Base-by-base conservation (phyloP, 176 grass and related monocot species). In the Aegilops speltoides region DNA sequence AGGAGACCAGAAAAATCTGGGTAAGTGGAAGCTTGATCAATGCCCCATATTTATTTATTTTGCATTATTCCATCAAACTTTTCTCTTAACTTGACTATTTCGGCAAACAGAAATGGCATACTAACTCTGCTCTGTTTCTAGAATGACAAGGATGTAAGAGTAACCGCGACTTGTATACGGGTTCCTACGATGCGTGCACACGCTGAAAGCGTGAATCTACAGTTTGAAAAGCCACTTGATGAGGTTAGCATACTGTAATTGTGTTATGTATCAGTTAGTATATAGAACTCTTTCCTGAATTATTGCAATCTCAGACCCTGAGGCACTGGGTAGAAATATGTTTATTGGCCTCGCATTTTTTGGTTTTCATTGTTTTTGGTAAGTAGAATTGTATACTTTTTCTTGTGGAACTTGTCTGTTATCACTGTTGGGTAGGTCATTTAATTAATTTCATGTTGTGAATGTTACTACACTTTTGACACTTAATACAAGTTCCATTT, bases 1-100 rank as follows among this genome's bases (percentile, higher is more conserved):
- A 96, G 79, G 97, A 98, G 77, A 98, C 92, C 67, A 85, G 66
- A 37, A 98, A 96, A 93, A 94, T 98, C 4, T 98, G 97, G 97
- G 97, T 96, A 90, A 86, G 76, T 86, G 1, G 41, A 75, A 77
- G 6, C 33, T 8, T 71, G 64, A 70, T 68, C 19, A 80, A 54
- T 43, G 26, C 52, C 62, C 48, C 17, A 10, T 41, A 34, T 75
- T 34, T 34, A 34, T 34, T 34, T 34, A 34, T 34, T 33, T 80
- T 80, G 67, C 22, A 80, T 74, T 79, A 37, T 9, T 37, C 4
- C 23, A 25, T 26, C 11, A 76, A 87, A 52, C 19, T 75, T 78
- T 56, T 82, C 31, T 86, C 19, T 56, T 23, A 33, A 80, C 15
- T 28, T 38, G 25, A 73, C 22, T 64, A 3, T n/a, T 72, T 9